A percentile compares a stretch with the other conserved stretches of the same genome.
Evolutionary conservation across 2,329 filamentous ascomycete genomes (phyloP).

Genomic region (Monosporascus ibericus): DNA sequence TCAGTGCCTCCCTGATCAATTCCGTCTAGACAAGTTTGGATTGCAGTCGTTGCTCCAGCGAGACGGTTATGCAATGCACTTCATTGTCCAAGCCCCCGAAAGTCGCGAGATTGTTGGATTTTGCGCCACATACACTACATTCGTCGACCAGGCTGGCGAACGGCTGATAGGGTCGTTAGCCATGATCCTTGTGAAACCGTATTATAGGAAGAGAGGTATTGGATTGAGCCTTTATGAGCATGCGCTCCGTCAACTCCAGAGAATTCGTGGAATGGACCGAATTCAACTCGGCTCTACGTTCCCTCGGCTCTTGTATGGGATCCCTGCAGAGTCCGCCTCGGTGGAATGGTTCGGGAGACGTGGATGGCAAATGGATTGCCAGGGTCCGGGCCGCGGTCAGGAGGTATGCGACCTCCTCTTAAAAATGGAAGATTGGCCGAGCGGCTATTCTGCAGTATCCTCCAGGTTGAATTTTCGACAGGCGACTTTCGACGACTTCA

Average conservation of each 20-base stretch:
- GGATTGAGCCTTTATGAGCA: conserved; percentile 47
- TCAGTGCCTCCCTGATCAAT: conserved; percentile 37
- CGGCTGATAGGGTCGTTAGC: conserved; percentile 51
- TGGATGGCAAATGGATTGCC: conserved; percentile 45
- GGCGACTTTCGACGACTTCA: conserved; percentile 40
- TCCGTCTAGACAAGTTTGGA: conserved; percentile 35
- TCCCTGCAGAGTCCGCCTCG: conserved; percentile 36
- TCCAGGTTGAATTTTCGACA: conserved; percentile 37
- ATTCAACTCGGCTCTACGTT: conserved; percentile 54
- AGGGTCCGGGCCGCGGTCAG: conserved; percentile 40
- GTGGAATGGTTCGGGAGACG: conserved; percentile 48
- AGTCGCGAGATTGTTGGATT: conserved; percentile 45
- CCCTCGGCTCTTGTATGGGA: conserved; percentile 50
- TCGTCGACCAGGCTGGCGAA: conserved; percentile 45
- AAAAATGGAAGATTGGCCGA: conserved; percentile 43
- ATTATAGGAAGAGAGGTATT: conserved; percentile 43
- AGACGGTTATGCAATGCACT: conserved; percentile 52
- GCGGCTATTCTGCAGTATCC: conserved; percentile 28
- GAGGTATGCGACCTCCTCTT: conserved; percentile 49
- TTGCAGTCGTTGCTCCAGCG: conserved; percentile 44
- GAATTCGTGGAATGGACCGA: conserved; percentile 45
- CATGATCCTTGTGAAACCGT: conserved; percentile 44
- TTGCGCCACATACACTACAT: conserved; percentile 55
- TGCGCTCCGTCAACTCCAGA: conserved; percentile 42
- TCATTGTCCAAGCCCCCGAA: conserved; percentile 44